Evolutionary conservation across 2,329 filamentous ascomycete genomes (phyloP), one percentile per base, ranked within the genome.

Genomic region (Botrytis deweyae): DNA sequence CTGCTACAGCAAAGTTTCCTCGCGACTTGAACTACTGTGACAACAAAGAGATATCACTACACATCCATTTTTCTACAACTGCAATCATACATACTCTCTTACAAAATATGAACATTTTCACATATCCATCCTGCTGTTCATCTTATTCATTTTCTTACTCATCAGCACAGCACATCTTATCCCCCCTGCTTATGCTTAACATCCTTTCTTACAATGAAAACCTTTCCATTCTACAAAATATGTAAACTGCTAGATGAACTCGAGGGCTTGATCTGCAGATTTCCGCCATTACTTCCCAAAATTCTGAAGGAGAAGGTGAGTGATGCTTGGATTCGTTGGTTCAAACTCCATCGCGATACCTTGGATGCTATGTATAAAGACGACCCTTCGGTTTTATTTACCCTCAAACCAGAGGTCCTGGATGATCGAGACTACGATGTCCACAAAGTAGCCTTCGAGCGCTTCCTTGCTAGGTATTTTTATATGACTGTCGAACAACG

Each of bases 361-460:
- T 86, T 97, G 25, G 83, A 90, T 79, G 84, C 86, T 0, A 68
- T 72, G 40, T 22, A 67, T 33, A 55, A 42, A 33, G 62, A 72
- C n/a, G 70, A 72, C n/a, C 62, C 62, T 20, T 66, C 63, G 25
- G 40, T 68, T 4, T n/a, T 46, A 14, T 72, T 42, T 10, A 67
- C 70, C 3, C 70, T 72, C 4, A 72, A 58, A 10, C 62, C 70
- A 4, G 70, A 94, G 76, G 90, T 87, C 76, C 87, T 94, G 71
- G 90, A 89, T 4, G 94, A 97, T 80, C 88, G 93, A 42, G 92
- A 95, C 2, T 97, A 95, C 80, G 87, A 86, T 55, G 85, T 97
- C 1, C 89, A 93, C 79, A 84, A 88, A 44, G 80, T 83, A 14
- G 86, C 84, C 0, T 84, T 97, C 0, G 88, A 90, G 73, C 88